Base-by-base conservation (phyloP, 441 rosid genomes). In the Pelargonium australe region DNA sequence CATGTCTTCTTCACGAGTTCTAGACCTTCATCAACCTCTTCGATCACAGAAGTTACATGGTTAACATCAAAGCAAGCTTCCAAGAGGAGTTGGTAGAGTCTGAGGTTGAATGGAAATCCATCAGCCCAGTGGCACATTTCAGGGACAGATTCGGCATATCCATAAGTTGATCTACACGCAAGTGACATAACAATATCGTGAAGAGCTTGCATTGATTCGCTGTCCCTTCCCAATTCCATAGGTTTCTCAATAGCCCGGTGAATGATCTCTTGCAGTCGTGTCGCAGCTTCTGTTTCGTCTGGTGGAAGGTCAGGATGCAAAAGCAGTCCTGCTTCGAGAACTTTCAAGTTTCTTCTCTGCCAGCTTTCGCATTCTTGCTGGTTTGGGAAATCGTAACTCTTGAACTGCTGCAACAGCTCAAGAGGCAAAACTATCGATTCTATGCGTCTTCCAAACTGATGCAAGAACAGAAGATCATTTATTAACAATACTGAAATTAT, bases 1-100 rank as follows among this genome's bases (percentile, higher is more conserved):
- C 94, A 88, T 14, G 94, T 86, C 77, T 82, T 88, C 86, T 88
- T 86, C 20, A 86, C 70, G 55, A 83, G 87, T 75, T 88, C 94
- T 25, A 85, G 64, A 62, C 85, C 86, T 68, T 85, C 89, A 68
- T 86, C 91, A 16, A 88, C 81, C 68, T 88, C 91, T 57, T 88
- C 91, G 61, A 88, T 79, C 70, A 88, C 60, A 7, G 77, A 81
- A 8, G 85, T 71, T 70, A 80, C 86, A 1, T 88, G 86, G n/a
- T 83, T 81, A 10, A 85, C 79, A 75, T 88, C 91, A 16, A 88
- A 88, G 69, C 89, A 86, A 44, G 91, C 80, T 78, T 84, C 88
- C 13, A 88, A 70, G 68, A 88, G 85, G 69, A 75, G 53, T 25
- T 78, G 80, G 71, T 88, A 88, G 68, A 86, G 79, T 76, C 87